Base-by-base conservation (phyloP, 129 eudicot genomes). In the Centrapalus pauciflorus region DNA sequence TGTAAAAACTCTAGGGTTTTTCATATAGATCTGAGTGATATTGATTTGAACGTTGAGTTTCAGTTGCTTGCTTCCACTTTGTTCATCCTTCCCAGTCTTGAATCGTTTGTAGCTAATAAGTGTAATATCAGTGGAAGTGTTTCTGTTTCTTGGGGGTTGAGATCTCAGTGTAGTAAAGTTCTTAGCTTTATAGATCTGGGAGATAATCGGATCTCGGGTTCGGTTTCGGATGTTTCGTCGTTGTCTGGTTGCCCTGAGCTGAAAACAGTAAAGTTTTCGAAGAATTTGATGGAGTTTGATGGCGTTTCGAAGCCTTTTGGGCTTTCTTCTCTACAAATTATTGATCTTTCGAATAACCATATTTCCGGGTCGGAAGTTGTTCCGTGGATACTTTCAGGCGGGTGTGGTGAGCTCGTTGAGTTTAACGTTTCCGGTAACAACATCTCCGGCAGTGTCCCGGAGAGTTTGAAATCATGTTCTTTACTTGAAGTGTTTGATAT, bases 321-420 rank as follows among this genome's bases (percentile, higher is more conserved):
- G 40, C 25, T 81, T 27, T 25, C 40, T 27, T 25, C 40, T 0
- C 33, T 81, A 0, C 46, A 70, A 19, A 69, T 49, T 16, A 72
- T 92, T 69, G 98, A 92, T 82, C 62, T 92, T 40, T 92, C 98
- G 24, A 58, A 38, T 67, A 92, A 92, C 55, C 72, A 32, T 14
- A 52, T 90, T 34, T 69, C 80, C 3, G 96, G 96, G 11, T 61
- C 72, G 26, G 64, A 67, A 32, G 60, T 81, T 28, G 70, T 88
- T 24, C 82, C 90, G 4, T 92, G 98, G 98, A 24, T 92, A 2
- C 33, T 88, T 8, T 77, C 90, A 0, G 65, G 51, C 3, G 87
- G 76, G 1, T 88, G 90, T 50, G 57, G 74, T 28, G 81, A 69
- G 69, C 78, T 92, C 3, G 38, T 45, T 40, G 61, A 75, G 48